A percentile compares a stretch with the other conserved stretches of the same genome.
Evolutionary conservation across 1,284 basidiomycete genomes (phyloP).

Genomic region (Ustilago curta): DNA sequence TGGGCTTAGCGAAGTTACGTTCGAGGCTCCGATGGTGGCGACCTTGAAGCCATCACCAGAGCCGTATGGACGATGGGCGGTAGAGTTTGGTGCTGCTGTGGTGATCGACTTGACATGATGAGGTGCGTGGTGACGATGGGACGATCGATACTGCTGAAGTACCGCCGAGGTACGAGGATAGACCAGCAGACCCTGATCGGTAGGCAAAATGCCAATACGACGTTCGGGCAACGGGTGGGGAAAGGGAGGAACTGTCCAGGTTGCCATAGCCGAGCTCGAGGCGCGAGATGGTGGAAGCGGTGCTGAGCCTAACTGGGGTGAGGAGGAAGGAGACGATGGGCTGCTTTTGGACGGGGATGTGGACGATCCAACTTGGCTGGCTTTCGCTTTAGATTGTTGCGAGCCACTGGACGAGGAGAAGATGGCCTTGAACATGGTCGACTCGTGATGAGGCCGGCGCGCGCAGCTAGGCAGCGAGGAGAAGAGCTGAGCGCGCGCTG

Average conservation of each 20-base stretch:
- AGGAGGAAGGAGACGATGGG: conserved; percentile 14
- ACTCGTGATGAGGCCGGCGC: neutral
- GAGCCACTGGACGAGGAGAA: conserved; percentile 29
- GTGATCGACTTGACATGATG: conserved; percentile 26
- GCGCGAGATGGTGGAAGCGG: conserved; percentile 21
- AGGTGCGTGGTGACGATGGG: conserved; percentile 13
- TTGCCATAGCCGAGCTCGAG: conserved; percentile 35
- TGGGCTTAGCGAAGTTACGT: conserved; percentile 9
- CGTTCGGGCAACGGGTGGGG: conserved; percentile 53
- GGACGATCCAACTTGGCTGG: conserved; percentile 4
- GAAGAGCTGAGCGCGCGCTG: no score
- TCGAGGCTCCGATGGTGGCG: conserved; percentile 32
- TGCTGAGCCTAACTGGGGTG: conserved; percentile 15
- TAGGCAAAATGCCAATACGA: conserved; percentile 40
- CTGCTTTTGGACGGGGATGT: conserved; percentile 14
- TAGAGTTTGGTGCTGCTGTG: conserved; percentile 2
- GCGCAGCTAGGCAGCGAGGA: no score
- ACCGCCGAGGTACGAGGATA: conserved; percentile 34
- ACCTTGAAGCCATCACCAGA: conserved; percentile 49
- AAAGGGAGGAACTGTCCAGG: conserved; percentile 53
- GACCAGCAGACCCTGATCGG: conserved; percentile 43
- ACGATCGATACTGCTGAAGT: conserved; percentile 10
- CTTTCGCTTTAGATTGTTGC: conserved; percentile 15
- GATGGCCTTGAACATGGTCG: conserved; percentile 40
- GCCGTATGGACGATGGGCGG: conserved; percentile 18